phyloP scores from a whole-genome alignment of 176 grass and related monocot species.

The Triticum dicoccoides region DNA sequence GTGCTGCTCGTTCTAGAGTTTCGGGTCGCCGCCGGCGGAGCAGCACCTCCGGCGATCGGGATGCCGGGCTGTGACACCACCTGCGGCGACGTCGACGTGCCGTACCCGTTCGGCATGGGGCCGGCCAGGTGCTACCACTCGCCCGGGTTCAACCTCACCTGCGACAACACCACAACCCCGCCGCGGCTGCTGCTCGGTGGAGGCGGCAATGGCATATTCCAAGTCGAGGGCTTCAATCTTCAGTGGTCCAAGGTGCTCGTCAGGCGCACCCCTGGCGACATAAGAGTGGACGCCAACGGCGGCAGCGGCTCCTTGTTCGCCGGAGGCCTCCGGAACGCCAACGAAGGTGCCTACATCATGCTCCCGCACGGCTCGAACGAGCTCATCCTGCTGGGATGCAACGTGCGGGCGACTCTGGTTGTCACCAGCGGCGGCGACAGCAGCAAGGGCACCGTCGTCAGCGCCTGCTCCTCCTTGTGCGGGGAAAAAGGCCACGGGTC shows the following conservation, averaged over 20 bases:
- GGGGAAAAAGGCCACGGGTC: background rate
- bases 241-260: background rate
- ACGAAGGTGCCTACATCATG: background rate
- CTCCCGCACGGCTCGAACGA: background rate
- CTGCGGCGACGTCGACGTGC: background rate
- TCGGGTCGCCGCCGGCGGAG: background rate
- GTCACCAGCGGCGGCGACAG: background rate
- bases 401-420: background rate
- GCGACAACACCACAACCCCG: background rate
- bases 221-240: background rate
- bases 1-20: no score
- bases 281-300: background rate
- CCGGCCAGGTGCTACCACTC: background rate
- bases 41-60: background rate
- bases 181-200: background rate
- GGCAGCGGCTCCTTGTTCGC: background rate
- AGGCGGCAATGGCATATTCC: background rate
- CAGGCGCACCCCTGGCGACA: background rate
- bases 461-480: background rate
- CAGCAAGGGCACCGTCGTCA: background rate
- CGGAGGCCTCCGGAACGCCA: background rate
- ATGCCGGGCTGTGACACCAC: background rate
- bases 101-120: background rate
- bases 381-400: background rate
- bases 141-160: background rate